A percentile compares a stretch with the other conserved stretches of the same genome.
Conservation (phyloP, 768 basidiomycete species). For the Boletellus ananiceps region DNA sequence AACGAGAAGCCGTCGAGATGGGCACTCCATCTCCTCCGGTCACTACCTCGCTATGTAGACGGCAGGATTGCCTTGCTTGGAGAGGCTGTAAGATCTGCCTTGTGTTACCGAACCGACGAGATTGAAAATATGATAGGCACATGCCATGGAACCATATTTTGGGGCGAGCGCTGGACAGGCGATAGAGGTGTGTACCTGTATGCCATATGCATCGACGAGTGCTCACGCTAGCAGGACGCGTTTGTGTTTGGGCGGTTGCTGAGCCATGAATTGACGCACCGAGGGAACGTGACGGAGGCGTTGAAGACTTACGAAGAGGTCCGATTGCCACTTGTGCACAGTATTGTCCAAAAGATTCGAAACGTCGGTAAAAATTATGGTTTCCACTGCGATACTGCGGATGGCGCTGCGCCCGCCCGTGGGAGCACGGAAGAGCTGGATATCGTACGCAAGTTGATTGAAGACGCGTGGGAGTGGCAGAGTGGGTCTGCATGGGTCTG, state of each 20-base stretch:
- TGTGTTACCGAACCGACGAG: background rate
- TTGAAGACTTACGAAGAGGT: slow-evolving; percentile 31
- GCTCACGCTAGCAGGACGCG: slow-evolving; percentile 22
- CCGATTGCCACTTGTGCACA: slow-evolving; percentile 29
- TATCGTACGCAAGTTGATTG: slow-evolving; percentile 5
- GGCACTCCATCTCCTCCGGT: slow-evolving; percentile 40
- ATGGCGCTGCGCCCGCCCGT: background rate
- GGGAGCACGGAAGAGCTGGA: slow-evolving; percentile 9
- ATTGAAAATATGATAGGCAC: slow-evolving; percentile 31
- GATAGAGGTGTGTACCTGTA: slow-evolving; percentile 36
- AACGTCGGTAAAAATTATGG: slow-evolving; percentile 22
- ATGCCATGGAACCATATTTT: slow-evolving; percentile 45
- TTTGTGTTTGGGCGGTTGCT: slow-evolving; percentile 29
- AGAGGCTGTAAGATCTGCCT: slow-evolving; percentile 38
- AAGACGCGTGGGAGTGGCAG: slow-evolving; percentile 20
- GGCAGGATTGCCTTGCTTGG: slow-evolving; percentile 43
- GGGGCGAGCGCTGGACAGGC: slow-evolving; percentile 49
- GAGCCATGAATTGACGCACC: slow-evolving; percentile 18
- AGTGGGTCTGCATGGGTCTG: slow-evolving; percentile 4
- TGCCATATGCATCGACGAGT: background rate
- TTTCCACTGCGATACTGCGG: slow-evolving; percentile 7
- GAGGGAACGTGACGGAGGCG: slow-evolving; percentile 22
- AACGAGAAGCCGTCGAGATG: slow-evolving; percentile 37
- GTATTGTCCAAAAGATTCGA: slow-evolving; percentile 15
- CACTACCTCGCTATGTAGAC: slow-evolving; percentile 37